These are phyloP conservation scores for Rhexocercosporidium sp. DNA, from an alignment of 2,329 filamentous ascomycete species.

Conservation along the genomic window DNA sequence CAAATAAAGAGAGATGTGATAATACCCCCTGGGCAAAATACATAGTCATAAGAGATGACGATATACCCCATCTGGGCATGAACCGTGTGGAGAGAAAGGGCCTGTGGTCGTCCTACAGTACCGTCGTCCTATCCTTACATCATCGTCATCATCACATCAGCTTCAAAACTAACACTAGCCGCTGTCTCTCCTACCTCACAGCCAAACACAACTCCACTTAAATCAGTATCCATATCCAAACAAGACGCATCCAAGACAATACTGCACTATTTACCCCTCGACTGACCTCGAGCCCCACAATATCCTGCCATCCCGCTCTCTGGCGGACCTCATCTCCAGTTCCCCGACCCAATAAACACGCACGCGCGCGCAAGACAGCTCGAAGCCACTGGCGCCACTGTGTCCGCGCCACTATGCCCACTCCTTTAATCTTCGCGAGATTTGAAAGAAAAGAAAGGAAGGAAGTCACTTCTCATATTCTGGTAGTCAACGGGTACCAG, in stretches of 20 bases:
- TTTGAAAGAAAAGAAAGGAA: background rate
- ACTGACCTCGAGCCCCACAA: background rate
- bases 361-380: background rate
- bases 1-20: too few species aligned
- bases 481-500: slow-evolving; percentile 16
- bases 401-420: too few species aligned
- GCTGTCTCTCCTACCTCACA: background rate
- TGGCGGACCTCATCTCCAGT: background rate
- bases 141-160: background rate
- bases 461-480: slow-evolving; percentile 8
- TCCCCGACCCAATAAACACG: background rate
- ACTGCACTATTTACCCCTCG: background rate
- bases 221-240: background rate
- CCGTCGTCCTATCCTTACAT: background rate
- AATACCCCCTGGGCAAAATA: too few species aligned
- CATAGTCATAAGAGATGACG: background rate
- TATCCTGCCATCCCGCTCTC: background rate
- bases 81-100: background rate
- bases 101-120: too few species aligned
- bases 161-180: background rate
- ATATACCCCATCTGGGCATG: background rate
- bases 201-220: background rate
- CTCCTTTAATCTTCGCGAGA: background rate
- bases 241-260: background rate
- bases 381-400: background rate